Evolutionary conservation across 2,329 filamentous ascomycete genomes (phyloP).

Genomic region (Colletotrichum chlorophyti): DNA sequence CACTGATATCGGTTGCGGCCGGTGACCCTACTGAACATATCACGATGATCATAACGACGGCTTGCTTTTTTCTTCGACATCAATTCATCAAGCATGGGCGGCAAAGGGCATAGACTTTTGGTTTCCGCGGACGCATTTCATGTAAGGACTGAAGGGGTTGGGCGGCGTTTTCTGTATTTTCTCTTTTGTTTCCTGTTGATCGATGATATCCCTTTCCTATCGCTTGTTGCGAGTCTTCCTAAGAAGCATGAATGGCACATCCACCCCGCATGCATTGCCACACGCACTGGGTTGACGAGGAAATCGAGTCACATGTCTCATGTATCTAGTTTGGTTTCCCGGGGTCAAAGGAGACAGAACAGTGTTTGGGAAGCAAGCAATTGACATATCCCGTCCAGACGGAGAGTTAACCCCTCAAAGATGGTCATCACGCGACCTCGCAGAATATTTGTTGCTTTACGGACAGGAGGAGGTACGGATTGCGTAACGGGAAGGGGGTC

Average conservation of each 20-base stretch:
- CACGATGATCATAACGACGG: conserved; percentile 30
- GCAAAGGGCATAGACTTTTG: conserved; percentile 32
- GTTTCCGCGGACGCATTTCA: conserved; percentile 25
- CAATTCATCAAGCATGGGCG: conserved; percentile 25
- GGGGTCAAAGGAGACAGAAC: neutral
- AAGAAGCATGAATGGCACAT: neutral
- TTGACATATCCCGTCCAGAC: conserved; percentile 8
- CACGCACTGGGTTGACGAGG: conserved; percentile 17
- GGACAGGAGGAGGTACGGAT: too few species aligned
- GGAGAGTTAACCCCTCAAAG: neutral
- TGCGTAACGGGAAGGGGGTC: neutral
- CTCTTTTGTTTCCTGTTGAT: conserved; percentile 15
- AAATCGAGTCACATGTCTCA: conserved; percentile 15
- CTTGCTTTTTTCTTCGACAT: conserved; percentile 9
- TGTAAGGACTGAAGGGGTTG: conserved; percentile 13
- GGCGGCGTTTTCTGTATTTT: conserved; percentile 26
- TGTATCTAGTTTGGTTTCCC: conserved; percentile 20
- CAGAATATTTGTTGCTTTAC: too few species aligned
- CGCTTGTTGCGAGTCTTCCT: conserved; percentile 19
- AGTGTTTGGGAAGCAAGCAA: conserved; percentile 23
- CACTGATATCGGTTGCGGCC: conserved; percentile 9
- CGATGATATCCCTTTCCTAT: conserved; percentile 29
- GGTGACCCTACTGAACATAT: conserved; percentile 24
- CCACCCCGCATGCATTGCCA: neutral
- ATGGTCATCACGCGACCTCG: too few species aligned